phyloP scores from a whole-genome alignment of 2,329 filamentous ascomycete species.

The Diaporthe nobilis region DNA sequence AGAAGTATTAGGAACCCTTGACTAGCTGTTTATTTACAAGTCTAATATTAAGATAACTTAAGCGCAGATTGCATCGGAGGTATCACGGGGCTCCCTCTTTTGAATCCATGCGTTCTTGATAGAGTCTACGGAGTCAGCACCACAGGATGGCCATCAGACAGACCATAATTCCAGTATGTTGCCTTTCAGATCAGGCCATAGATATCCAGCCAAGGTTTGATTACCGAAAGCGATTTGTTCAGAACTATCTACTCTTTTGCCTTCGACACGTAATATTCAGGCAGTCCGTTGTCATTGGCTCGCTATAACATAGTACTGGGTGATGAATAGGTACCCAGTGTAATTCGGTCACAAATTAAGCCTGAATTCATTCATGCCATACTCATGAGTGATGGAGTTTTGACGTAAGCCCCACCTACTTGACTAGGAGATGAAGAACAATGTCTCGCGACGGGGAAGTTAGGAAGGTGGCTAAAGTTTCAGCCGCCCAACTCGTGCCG shows the following conservation, averaged over 20 bases:
- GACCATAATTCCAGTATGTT: too few species aligned
- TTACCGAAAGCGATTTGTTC: accelerated
- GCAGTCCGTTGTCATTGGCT: neutral
- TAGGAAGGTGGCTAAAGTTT: neutral
- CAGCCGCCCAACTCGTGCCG: neutral
- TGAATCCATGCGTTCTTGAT: too few species aligned
- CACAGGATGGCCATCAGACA: too few species aligned
- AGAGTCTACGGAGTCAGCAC: too few species aligned
- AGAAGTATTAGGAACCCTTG: too few species aligned
- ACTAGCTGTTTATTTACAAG: too few species aligned
- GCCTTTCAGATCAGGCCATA: too few species aligned
- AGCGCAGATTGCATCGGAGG: too few species aligned
- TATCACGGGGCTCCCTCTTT: too few species aligned
- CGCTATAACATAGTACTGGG: neutral
- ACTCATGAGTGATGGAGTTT: neutral
- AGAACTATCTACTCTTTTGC: too few species aligned
- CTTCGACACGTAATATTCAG: neutral
- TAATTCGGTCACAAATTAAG: neutral
- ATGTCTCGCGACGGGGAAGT: neutral
- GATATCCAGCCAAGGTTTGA: too few species aligned
- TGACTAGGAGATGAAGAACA: neutral
- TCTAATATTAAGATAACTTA: too few species aligned
- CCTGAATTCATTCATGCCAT: neutral
- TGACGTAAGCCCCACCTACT: neutral
- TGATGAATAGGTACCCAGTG: neutral